phyloP scores from a whole-genome alignment of 2,329 filamentous ascomycete species.

The Diaporthe helianthi region DNA sequence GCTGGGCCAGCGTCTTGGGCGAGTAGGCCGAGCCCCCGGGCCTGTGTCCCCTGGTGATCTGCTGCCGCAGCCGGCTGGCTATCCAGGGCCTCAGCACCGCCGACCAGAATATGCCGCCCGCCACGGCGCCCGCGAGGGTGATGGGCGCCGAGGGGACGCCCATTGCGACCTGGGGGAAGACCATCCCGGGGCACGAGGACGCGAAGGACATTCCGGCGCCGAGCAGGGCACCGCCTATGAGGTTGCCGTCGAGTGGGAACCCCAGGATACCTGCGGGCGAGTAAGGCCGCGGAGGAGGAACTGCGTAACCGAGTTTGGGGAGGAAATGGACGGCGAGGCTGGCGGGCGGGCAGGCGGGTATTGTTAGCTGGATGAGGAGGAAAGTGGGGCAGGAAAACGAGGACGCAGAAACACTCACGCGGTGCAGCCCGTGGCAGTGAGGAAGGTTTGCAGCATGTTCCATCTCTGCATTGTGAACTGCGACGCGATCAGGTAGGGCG shows the following conservation, averaged over 20 bases:
- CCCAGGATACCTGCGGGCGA: slow-evolving; percentile 59
- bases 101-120: slow-evolving; percentile 63
- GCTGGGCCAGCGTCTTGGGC: slow-evolving; percentile 44
- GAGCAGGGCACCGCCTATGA: slow-evolving; percentile 67
- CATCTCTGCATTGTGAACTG: slow-evolving; percentile 68
- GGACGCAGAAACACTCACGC: slow-evolving; percentile 53
- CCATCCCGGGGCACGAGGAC: slow-evolving; percentile 70
- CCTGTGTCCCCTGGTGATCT: background rate
- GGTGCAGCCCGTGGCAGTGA: slow-evolving; percentile 67
- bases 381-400: background rate
- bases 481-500: slow-evolving; percentile 64
- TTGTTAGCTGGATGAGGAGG: background rate
- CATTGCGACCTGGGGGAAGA: slow-evolving; percentile 65
- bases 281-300: slow-evolving; percentile 55
- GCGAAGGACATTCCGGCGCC: slow-evolving; percentile 72
- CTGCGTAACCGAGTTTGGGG: slow-evolving; percentile 51
- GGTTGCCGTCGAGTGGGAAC: slow-evolving; percentile 66
- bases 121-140: slow-evolving; percentile 59
- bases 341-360: slow-evolving; percentile 41
- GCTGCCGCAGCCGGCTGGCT: slow-evolving; percentile 34
- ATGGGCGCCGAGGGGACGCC: slow-evolving; percentile 59
- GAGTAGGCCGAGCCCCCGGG: background rate
- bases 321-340: slow-evolving; percentile 55
- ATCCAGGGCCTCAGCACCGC: slow-evolving; percentile 49
- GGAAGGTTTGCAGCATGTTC: slow-evolving; percentile 71